A percentile compares a stretch with the other conserved stretches of the same genome.
Conservation (phyloP, 371 early-diverging fungal genomes). For the Mortierella sp. region DNA sequence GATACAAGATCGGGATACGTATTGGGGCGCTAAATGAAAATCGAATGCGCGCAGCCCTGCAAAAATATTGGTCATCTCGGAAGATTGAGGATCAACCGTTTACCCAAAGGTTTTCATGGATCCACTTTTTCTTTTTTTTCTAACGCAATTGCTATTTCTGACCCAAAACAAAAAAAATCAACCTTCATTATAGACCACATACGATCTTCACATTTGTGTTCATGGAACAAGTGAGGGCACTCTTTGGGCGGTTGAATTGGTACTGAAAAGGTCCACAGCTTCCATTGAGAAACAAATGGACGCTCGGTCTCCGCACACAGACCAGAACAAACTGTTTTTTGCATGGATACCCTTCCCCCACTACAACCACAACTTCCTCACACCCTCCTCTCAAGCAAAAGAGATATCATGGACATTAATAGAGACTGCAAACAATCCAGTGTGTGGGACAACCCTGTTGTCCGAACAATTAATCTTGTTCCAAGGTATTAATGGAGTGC, state of each 20-base stretch:
- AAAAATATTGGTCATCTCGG: not conserved
- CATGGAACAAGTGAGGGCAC: constrained; percentile 75
- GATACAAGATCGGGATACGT: too few relatives aligned
- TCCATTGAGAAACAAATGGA: not conserved
- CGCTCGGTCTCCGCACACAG: not conserved
- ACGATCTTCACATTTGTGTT: constrained; percentile 95
- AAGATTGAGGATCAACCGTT: constrained; percentile 11
- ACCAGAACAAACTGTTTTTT: not conserved
- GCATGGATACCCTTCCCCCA: not conserved
- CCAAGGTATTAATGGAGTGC: too few relatives aligned
- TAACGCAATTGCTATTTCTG: not conserved
- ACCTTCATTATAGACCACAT: constrained; percentile 90
- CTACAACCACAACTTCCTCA: too few relatives aligned
- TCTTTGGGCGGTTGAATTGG: constrained; percentile 21
- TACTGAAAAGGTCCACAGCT: not conserved
- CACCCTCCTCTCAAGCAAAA: too few relatives aligned
- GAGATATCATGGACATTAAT: too few relatives aligned
- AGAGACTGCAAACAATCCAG: too few relatives aligned
- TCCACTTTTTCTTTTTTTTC: constrained; percentile 1
- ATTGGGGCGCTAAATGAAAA: too few relatives aligned
- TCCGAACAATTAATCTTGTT: too few relatives aligned
- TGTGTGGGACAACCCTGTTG: too few relatives aligned
- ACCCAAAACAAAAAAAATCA: too few relatives aligned
- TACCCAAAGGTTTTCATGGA: not conserved
- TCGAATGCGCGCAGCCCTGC: too few relatives aligned